Evolutionary conservation across 2,329 filamentous ascomycete genomes (phyloP), one percentile per base, ranked within the genome.

Genomic region (Diplodia intermedia): DNA sequence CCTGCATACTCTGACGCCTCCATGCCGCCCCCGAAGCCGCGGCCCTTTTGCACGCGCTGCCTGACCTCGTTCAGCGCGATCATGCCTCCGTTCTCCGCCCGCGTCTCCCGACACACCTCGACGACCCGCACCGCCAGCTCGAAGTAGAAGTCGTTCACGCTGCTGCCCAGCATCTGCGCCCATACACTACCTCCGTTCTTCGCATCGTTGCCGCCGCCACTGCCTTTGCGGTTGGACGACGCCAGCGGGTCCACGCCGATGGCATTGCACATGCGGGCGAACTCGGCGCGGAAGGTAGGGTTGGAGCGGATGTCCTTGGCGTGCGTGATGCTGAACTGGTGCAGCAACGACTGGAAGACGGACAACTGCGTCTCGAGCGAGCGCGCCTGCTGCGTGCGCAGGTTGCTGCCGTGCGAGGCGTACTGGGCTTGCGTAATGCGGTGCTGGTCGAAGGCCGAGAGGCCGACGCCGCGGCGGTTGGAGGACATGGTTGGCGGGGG

Each of bases 131-230:
- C 94, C 1, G 93, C 95, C 55, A 99, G 88, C 82, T 97, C 94
- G 79, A 98, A 98, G 82, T 98, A 99, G 77, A 99, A 99, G 79
- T 99, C 95, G 77, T 97, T 97, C 73, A 99, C 94, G 74, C 90
- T 93, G 69, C 91, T 88, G 36, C 95, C 95, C 23, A 98, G 86
- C 70, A 98, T 88, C 82, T 97, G 94, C 9, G 93, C 91, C 94
- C 95, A 98, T 69, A 97, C 89, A 69, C 90, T 95, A 20, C 47
- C 60, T 1, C 36, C 23, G 15, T 82, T 78, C 71, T 83, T 81
- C 56, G 80, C 82, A 69, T 82, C 80, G 74, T 85, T 88, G 73
- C 82, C 86, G 74, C 85, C 88, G 73, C 82, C 86, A 68, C 86
- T 89, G n/a, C 69, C 71, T 68, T 65, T 74, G 72, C 33, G 71